Evolutionary conservation across 129 eudicot species (phyloP).

Genomic region (Pseudognaphalium luteoalbum): DNA sequence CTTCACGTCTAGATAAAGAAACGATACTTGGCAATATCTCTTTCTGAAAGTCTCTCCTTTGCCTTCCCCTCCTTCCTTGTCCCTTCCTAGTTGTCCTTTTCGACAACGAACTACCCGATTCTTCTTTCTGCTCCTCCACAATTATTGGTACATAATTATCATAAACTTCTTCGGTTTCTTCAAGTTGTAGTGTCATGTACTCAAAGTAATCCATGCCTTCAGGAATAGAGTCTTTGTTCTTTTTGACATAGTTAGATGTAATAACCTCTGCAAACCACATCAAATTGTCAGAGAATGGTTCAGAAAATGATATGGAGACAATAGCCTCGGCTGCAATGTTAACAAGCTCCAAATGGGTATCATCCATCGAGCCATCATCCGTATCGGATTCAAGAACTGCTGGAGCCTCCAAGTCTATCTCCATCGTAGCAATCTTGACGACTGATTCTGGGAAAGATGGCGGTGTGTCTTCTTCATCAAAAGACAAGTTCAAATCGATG

Average conservation of each 20-base stretch:
- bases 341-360: constrained; percentile 34
- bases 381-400: constrained; percentile 46
- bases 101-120: constrained; percentile 12
- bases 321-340: constrained; percentile 70
- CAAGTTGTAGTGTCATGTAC: constrained; percentile 65
- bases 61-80: constrained; percentile 60
- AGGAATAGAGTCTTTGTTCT: constrained; percentile 41
- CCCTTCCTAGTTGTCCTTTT: constrained; percentile 50
- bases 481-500: constrained; percentile 69
- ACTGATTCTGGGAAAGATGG: constrained; percentile 50
- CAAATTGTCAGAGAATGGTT: constrained; percentile 35
- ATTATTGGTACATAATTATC: constrained; percentile 30
- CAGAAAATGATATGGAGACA: constrained; percentile 49
- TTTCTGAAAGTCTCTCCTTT: constrained; percentile 63
- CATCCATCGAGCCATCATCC: constrained; percentile 27
- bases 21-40: constrained; percentile 67
- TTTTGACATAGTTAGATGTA: constrained; percentile 32
- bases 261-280: constrained; percentile 64
- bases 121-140: constrained; percentile 32
- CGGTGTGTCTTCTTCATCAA: constrained; percentile 54
- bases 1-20: constrained; percentile 51
- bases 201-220: constrained; percentile 77
- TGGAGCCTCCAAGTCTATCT: constrained; percentile 66
- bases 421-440: constrained; percentile 57
- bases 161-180: constrained; percentile 45